Evolutionary conservation across 345 rosid species (phyloP).

Genomic region (Cochlearia excelsa): DNA sequence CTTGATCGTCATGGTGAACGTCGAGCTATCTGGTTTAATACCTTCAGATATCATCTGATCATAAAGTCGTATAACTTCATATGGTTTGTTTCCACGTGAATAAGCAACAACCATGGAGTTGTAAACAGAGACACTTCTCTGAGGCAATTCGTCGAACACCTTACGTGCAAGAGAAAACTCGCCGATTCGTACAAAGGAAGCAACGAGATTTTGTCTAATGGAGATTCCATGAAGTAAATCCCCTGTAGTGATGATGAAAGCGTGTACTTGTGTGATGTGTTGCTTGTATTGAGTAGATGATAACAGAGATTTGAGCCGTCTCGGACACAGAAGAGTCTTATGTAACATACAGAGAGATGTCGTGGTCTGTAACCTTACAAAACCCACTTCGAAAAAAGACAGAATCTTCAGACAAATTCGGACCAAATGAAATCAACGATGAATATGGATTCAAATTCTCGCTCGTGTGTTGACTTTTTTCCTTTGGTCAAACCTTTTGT

Average conservation of each 20-base stretch:
- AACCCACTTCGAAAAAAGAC: no score
- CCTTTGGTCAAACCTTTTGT: no score
- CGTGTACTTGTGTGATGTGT: constrained; percentile 44
- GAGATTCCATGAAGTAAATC: constrained; percentile 30
- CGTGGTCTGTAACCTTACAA: no score
- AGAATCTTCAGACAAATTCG: no score
- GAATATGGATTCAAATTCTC: no score
- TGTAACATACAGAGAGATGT: neutral
- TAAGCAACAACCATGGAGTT: constrained; percentile 57
- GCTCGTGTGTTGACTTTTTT: no score
- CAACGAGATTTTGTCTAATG: constrained; percentile 32
- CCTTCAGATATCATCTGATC: constrained; percentile 51
- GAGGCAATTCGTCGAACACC: constrained; percentile 57
- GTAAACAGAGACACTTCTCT: constrained; percentile 45
- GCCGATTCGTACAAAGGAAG: constrained; percentile 35
- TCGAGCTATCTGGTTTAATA: constrained; percentile 67
- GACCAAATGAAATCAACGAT: no score
- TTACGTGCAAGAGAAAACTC: constrained; percentile 47
- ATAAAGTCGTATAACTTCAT: constrained; percentile 50
- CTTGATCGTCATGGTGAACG: constrained; percentile 60
- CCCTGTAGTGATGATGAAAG: constrained; percentile 42
- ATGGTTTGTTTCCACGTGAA: constrained; percentile 44
- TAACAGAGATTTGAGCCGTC: constrained; percentile 45
- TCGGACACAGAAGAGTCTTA: constrained; percentile 34
- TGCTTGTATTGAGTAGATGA: constrained; percentile 36